Base-by-base conservation (phyloP, 176 grass and related monocot genomes). In the Poa annua region DNA sequence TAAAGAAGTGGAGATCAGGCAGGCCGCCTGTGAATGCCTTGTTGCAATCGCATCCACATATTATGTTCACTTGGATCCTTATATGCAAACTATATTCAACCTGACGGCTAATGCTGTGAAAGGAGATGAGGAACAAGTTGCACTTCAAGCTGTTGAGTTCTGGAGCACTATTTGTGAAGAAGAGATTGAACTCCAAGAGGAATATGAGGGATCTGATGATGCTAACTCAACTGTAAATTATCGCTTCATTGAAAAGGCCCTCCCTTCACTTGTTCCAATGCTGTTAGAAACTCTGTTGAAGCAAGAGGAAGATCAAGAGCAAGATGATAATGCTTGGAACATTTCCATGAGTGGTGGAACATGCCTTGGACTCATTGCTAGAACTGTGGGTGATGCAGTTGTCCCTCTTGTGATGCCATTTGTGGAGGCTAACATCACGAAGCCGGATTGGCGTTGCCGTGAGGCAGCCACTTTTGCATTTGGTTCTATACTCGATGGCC, bases 401-500 rank as follows among this genome's bases (percentile, higher is more conserved):
- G 92, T 97, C 14, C 90, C 86, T 71, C 86, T 97, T 85, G 92
- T 94, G 55, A 97, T 97, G 92, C 95, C 92, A 19, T 97, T 97
- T 87, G 86, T 94, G 12, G 90, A 97, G 90, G 74, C 48, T 45
- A 97, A 97, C 81, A 94, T 94, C 70, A 86, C 88, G 82, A 97
- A 94, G 79, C 71, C 81, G 42, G 95, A 94, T 65, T 97, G 95
- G 95, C 83, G 77, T 60, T 83, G 65, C 81, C 92, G 88, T 0
- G 95, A 97, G 84, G 95, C 92, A 54, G 92, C 95, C 57, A 94
- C 90, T 57, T 97, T 91, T 92, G 95, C 95, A 75, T 97, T 97
- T 97, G 95, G 95, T 71, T 97, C 92, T 50, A 94, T 97, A 77
- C 92, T 97, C 83, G 95, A 97, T 87, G 95, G 95, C 21, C 95